Conservation (phyloP, 2,329 filamentous ascomycete species). For the Penicillium sp. region DNA sequence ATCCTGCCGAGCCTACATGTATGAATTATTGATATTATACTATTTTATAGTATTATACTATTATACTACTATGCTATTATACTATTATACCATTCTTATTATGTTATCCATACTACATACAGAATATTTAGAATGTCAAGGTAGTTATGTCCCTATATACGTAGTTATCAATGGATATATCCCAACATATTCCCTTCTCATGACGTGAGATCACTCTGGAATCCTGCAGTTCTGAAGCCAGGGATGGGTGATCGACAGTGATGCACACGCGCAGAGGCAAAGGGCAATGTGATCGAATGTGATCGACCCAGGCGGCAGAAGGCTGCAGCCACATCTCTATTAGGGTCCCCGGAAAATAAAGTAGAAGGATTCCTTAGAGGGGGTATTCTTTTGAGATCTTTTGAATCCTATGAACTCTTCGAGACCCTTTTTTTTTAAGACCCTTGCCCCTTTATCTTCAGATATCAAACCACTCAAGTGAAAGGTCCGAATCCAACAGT, state of each 20-base stretch:
- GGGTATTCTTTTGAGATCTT: not conserved
- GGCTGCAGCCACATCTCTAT: slow-evolving; percentile 32
- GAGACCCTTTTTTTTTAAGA: not conserved
- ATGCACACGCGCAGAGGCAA: slow-evolving; percentile 17
- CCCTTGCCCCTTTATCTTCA: not conserved
- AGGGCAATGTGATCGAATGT: slow-evolving; percentile 16
- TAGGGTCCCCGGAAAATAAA: slow-evolving; percentile 22
- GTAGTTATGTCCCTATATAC: no score
- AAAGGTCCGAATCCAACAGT: not conserved
- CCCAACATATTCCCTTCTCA: not conserved
- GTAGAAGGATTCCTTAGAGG: slow-evolving; percentile 6
- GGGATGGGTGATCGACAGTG: slow-evolving; percentile 21
- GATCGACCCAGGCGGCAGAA: slow-evolving; percentile 13
- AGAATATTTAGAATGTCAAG: not conserved
- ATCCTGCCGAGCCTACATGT: slow-evolving; percentile 4
- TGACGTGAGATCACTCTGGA: slow-evolving; percentile 15
- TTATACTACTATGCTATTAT: not conserved
- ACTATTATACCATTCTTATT: not conserved
- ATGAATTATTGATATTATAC: not conserved
- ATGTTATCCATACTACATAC: not conserved
- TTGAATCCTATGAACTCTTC: not conserved
- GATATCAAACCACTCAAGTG: not conserved
- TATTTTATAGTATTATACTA: no score
- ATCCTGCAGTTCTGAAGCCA: slow-evolving; percentile 19
- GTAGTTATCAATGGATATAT: no score